Conservation (phyloP, 441 rosid species). For the Euphorbia celastroides region DNA sequence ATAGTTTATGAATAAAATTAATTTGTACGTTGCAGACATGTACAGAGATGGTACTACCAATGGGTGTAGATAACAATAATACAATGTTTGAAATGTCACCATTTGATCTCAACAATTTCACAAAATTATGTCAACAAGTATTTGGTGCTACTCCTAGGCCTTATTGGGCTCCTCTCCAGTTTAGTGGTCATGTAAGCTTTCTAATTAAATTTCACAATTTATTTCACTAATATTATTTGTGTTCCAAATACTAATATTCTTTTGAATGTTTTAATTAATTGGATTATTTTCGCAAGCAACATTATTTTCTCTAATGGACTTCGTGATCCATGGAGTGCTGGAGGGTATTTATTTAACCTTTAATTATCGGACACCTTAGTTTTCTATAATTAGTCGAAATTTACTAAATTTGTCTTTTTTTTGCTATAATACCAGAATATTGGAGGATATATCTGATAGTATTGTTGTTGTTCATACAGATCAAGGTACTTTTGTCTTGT, state of each 20-base stretch:
- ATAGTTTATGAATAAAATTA: too few species aligned
- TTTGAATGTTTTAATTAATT: neutral
- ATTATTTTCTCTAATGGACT: constrained; percentile 8
- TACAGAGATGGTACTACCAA: constrained; percentile 22
- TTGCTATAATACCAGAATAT: neutral
- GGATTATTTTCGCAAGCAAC: neutral
- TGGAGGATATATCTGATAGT: constrained; percentile 1
- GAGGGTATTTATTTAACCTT: neutral
- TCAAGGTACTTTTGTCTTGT: neutral
- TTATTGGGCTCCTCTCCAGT: constrained; percentile 27
- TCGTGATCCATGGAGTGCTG: constrained; percentile 11
- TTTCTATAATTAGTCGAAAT: neutral
- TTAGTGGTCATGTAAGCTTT: constrained; percentile 28
- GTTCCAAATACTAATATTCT: too few species aligned
- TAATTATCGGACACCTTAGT: neutral
- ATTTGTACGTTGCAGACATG: constrained; percentile 16
- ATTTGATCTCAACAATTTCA: constrained; percentile 16
- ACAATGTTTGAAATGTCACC: constrained; percentile 24
- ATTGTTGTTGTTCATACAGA: neutral
- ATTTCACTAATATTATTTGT: too few species aligned
- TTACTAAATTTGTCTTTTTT: neutral
- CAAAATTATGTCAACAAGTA: neutral
- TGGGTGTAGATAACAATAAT: constrained; percentile 14
- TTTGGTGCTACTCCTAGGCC: constrained; percentile 23
- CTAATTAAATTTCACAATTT: neutral